Evolutionary conservation across 176 grass and related monocot genomes (phyloP).

Genomic region (Thinopyrum elongatum): DNA sequence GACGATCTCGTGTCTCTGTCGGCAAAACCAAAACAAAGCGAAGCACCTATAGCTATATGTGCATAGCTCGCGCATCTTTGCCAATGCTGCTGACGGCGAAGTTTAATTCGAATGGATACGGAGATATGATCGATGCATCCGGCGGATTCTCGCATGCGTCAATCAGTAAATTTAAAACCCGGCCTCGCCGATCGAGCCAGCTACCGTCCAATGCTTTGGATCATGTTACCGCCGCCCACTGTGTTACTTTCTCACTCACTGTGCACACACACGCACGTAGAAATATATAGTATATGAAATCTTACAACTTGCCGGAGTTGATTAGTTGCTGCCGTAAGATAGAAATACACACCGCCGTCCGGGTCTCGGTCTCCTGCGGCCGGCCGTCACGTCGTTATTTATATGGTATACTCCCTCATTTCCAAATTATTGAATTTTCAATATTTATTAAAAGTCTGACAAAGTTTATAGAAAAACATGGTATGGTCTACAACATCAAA

Average conservation of each 20-base stretch:
- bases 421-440: too few relatives aligned
- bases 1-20: constrained; percentile 33
- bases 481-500: too few relatives aligned
- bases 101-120: constrained; percentile 10
- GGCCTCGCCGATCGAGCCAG: constrained; percentile 12
- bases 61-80: background rate
- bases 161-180: background rate
- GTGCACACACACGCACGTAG: background rate
- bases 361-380: too few relatives aligned
- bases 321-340: background rate
- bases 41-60: background rate
- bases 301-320: background rate
- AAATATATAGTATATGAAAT: background rate
- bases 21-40: background rate
- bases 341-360: too few relatives aligned
- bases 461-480: too few relatives aligned
- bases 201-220: background rate
- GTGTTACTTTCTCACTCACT: background rate
- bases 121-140: background rate
- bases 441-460: too few relatives aligned
- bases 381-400: too few relatives aligned
- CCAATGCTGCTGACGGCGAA: background rate
- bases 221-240: background rate
- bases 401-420: too few relatives aligned
- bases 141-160: background rate